Evolutionary conservation across 2,329 filamentous ascomycete genomes (phyloP).

Genomic region (Neonectria magnoliae): DNA sequence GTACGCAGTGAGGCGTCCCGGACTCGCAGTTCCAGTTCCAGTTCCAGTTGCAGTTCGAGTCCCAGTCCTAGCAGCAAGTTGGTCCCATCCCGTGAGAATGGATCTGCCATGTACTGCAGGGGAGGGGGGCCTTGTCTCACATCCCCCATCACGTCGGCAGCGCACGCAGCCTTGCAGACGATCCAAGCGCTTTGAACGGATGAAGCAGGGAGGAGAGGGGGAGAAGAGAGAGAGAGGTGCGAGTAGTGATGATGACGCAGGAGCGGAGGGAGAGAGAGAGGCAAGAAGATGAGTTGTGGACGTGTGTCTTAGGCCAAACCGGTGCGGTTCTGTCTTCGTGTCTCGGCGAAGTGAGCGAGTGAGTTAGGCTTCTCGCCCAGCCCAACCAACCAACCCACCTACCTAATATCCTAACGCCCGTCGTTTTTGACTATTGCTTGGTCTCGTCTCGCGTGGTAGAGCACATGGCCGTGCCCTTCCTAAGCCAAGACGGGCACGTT

Average conservation of each 20-base stretch:
- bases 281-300: neutral
- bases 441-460: conserved; percentile 15
- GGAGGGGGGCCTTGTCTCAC: conserved; percentile 38
- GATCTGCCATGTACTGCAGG: conserved; percentile 41
- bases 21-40: neutral
- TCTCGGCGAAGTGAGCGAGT: neutral
- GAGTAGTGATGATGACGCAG: neutral
- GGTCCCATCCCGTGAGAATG: conserved; percentile 35
- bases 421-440: conserved; percentile 14
- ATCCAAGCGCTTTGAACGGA: conserved; percentile 29
- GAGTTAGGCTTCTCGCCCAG: neutral
- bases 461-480: conserved; percentile 7
- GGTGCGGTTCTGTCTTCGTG: neutral
- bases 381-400: neutral
- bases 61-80: neutral
- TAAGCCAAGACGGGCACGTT: neutral
- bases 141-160: conserved; percentile 33
- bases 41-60: neutral
- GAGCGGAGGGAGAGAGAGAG: neutral
- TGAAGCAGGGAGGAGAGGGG: neutral
- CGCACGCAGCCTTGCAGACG: conserved; percentile 35
- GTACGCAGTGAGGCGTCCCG: neutral
- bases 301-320: neutral
- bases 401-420: neutral
- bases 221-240: neutral